Percentiles rank a stretch among this genome's conserved stretches.
These are phyloP conservation scores for Coemansia biformis DNA, from an alignment of 192 early-diverging fungal species.

Conservation along the genomic window DNA sequence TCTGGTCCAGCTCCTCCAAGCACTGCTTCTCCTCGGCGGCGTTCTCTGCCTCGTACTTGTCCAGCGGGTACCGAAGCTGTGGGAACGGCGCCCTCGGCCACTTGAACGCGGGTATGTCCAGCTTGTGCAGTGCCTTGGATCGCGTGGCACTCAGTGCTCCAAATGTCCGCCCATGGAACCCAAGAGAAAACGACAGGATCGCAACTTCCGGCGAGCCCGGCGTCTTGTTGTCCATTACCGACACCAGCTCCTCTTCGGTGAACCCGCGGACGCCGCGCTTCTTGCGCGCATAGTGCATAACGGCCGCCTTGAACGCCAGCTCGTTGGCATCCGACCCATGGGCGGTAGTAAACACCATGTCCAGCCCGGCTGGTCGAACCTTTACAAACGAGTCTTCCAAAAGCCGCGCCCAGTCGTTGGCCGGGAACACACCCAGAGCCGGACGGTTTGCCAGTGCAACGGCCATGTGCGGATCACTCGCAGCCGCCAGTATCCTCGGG, in stretches of 20 bases:
- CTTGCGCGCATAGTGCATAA: constrained; percentile 59
- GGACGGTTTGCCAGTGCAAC: constrained; percentile 63
- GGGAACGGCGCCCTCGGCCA: constrained; percentile 65
- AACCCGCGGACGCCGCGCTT: constrained; percentile 39
- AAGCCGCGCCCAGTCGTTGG: constrained; percentile 56
- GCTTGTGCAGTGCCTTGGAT: constrained; percentile 67
- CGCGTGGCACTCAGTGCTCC: constrained; percentile 62
- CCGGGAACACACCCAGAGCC: constrained; percentile 62
- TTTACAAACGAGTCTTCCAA: constrained; percentile 61
- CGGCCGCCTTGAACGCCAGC: constrained; percentile 68
- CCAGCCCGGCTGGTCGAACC: constrained; percentile 61
- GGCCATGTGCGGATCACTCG: constrained; percentile 54
- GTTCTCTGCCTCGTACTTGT: constrained; percentile 56
- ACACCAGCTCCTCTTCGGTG: constrained; percentile 40
- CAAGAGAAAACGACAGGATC: constrained; percentile 59
- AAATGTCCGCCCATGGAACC: constrained; percentile 68
- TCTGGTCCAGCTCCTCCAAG: constrained; percentile 49
- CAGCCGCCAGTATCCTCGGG: constrained; percentile 51
- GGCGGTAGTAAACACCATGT: constrained; percentile 66
- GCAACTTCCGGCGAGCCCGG: constrained; percentile 63
- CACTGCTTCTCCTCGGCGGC: constrained; percentile 55
- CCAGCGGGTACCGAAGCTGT: constrained; percentile 60
- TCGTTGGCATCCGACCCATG: constrained; percentile 74
- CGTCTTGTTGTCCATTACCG: constrained; percentile 60
- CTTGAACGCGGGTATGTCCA: constrained; percentile 69